phyloP scores from a whole-genome alignment of 176 grass and related monocot species.

The Tillandsia leiboldiana region DNA sequence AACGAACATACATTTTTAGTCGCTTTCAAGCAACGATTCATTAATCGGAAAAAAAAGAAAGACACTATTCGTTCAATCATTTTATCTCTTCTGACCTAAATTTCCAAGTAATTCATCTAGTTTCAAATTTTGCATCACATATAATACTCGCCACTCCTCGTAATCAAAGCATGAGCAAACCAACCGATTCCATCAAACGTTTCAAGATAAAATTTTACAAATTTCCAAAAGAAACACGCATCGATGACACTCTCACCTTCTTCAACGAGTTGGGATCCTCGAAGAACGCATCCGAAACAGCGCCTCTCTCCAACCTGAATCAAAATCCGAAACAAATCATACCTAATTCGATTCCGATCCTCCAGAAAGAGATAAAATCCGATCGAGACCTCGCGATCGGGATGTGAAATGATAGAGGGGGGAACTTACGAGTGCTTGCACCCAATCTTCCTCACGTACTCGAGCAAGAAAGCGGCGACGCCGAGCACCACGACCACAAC shows the following conservation, averaged over 20 bases:
- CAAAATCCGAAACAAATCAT: constrained; percentile 22
- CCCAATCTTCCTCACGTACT: constrained; percentile 77
- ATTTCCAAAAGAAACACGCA: neutral
- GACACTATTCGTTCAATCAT: no score
- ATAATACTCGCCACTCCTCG: no score
- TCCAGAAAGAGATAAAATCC: constrained; percentile 5
- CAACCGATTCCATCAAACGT: neutral
- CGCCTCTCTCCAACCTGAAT: constrained; percentile 52
- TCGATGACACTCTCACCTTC: constrained; percentile 37
- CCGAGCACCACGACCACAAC: constrained; percentile 34
- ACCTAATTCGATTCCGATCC: neutral
- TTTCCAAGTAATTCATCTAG: no score
- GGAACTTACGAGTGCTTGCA: constrained; percentile 65
- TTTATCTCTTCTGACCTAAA: no score
- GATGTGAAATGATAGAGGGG: neutral
- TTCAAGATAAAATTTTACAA: neutral
- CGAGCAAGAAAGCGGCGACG: constrained; percentile 59
- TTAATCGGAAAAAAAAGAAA: no score
- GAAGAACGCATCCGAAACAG: constrained; percentile 55
- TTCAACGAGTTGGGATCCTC: constrained; percentile 84
- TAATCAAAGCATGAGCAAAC: no score
- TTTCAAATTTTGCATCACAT: no score
- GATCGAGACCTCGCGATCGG: neutral
- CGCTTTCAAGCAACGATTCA: no score
- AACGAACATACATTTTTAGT: no score